Evolutionary conservation across 148 eudicot genomes (phyloP), one percentile per base, ranked within the genome.

Genomic region (Cornus controversa): DNA sequence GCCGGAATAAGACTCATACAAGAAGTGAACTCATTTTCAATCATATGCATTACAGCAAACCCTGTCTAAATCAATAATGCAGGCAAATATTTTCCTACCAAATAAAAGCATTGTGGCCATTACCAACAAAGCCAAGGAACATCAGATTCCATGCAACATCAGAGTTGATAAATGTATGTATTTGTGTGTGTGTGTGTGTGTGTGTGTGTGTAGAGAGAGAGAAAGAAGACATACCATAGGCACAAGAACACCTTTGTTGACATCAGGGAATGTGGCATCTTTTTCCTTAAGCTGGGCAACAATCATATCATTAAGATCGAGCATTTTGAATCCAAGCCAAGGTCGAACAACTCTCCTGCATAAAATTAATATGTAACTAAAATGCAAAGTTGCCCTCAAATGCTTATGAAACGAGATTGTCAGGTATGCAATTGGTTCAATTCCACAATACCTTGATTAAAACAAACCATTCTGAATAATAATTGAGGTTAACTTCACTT

Each of bases 271-370:
- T 42, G 79, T 66, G 63, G 87, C 79, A 72, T 89, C 90, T 76
- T 82, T 87, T 75, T 89, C 89, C 77, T 77, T 87, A 57, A 89
- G 90, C 79, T 90, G 90, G 75, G 94, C 79, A 70, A 89, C 81
- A 78, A 90, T 87, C 94, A 87, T 79, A 36, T 82, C 83, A 81
- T 90, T 87, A 57, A 90, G 92, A 78, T 90, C 94, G 67, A 90
- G 82, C 94, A 90, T 87, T 77, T 90, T 90, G 66, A 89, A 75
- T 50, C 94, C 94, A 63, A 90, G 85, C 94, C 94, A 90, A 28
- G 94, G 94, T 47, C 92, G 90, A 85, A 90, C 81, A 70, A 90
- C 91, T 87, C 92, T 84, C 88, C 94, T 89, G 88, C 83, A 80
- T 67, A 42, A 70, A 65, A 60, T 67, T 42, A 72, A 54, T 65